phyloP scores from a whole-genome alignment of 1,139 yeast species.

The Wickerhamomyces sp. region DNA sequence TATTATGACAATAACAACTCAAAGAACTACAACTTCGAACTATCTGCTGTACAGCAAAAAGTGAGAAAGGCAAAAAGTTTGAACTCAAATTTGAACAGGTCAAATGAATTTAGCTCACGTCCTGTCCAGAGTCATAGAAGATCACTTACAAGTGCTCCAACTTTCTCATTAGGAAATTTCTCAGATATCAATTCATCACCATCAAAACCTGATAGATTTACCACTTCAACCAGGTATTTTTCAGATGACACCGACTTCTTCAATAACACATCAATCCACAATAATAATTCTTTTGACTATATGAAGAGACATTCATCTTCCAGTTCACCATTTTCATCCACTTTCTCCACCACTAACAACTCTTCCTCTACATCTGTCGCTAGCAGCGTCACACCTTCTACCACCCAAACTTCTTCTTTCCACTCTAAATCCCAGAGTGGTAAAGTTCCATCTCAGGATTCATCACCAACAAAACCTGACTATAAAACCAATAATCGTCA shows the following conservation, averaged over 20 bases:
- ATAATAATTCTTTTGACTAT: background rate
- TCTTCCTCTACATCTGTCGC: slow-evolving; percentile 1
- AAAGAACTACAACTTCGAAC: slow-evolving; percentile 17
- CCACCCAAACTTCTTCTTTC: background rate
- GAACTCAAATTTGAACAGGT: background rate
- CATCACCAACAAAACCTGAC: background rate
- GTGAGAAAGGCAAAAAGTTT: slow-evolving; percentile 2
- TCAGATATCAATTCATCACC: slow-evolving; percentile 10
- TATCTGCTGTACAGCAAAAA: slow-evolving; percentile 8
- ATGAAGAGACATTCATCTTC: slow-evolving; percentile 7
- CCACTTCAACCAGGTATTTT: slow-evolving; percentile 16
- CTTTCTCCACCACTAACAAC: slow-evolving; percentile 2
- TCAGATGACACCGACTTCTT: slow-evolving; percentile 24
- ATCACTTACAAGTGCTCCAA: slow-evolving; percentile 2
- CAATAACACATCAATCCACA: slow-evolving; percentile 11
- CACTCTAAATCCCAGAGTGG: slow-evolving; percentile 3
- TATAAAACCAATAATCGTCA: background rate
- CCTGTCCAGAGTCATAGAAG: background rate
- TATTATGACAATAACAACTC: slow-evolving; percentile 22
- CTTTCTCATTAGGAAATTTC: slow-evolving; percentile 9
- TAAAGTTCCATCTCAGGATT: background rate
- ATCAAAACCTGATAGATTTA: slow-evolving; percentile 3
- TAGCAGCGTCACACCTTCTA: background rate
- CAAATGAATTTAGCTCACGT: background rate
- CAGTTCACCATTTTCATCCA: background rate